Conservation (phyloP, 345 rosid species). For the Schrenkiella parvula region DNA sequence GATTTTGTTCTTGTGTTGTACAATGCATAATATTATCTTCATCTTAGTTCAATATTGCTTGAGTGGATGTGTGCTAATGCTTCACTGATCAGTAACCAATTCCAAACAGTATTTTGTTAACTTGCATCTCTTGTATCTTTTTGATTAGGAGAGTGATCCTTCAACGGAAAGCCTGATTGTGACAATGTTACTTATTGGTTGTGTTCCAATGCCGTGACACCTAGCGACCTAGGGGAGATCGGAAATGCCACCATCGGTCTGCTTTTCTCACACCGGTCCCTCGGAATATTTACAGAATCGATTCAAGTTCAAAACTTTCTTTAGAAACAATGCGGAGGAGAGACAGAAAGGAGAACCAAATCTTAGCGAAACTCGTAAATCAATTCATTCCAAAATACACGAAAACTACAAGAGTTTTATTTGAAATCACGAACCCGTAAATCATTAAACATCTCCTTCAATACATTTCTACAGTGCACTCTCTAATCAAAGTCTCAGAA, state of each 20-base stretch:
- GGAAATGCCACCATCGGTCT: no score
- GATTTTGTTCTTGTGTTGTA: not conserved
- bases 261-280: not conserved
- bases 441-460: not conserved
- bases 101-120: not conserved
- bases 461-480: not conserved
- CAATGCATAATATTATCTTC: not conserved
- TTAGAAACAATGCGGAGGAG: not conserved
- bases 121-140: not conserved
- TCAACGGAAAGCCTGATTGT: no score
- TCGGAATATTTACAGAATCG: not conserved
- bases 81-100: not conserved
- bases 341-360: not conserved
- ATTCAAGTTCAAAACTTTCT: not conserved
- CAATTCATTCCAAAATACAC: not conserved
- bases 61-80: not conserved
- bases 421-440: not conserved
- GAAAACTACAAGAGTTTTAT: not conserved
- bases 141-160: not conserved
- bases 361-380: not conserved
- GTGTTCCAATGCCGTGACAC: no score
- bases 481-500: not conserved
- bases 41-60: not conserved
- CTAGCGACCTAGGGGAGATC: no score
- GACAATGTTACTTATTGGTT: no score